Conservation (phyloP, 257 asterid species). For the Paraleonurus japonicus region DNA sequence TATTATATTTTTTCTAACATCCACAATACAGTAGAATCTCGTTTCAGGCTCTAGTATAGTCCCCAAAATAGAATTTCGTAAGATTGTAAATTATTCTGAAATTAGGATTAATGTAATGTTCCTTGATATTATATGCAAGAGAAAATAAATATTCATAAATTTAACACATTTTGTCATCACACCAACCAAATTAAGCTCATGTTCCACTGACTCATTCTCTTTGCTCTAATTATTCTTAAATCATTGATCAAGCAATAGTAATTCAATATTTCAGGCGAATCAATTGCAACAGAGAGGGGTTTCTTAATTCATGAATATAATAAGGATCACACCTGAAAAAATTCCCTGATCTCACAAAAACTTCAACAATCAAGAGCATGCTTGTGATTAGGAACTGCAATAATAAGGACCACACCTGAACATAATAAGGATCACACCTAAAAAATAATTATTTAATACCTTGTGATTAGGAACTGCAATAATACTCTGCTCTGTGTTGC, state of each 20-base stretch:
- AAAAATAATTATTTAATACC: too few species aligned
- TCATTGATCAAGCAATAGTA: slow-evolving; percentile 8
- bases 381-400: too few species aligned
- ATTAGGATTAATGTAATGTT: not conserved
- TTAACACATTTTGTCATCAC: not conserved
- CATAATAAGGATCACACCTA: too few species aligned
- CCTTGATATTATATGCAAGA: too few species aligned
- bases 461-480: too few species aligned
- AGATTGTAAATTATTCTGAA: not conserved
- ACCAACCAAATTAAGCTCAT: not conserved
- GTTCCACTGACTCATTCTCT: too few species aligned
- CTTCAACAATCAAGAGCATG: slow-evolving; percentile 29
- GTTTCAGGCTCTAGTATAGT: too few species aligned
- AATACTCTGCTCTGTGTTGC: too few species aligned
- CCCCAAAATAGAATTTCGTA: not conserved
- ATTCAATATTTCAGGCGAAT: not conserved
- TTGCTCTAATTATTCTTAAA: slow-evolving; percentile 5
- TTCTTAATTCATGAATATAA: not conserved
- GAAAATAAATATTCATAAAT: too few species aligned
- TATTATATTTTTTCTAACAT: too few species aligned
- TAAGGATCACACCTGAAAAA: slow-evolving; percentile 37
- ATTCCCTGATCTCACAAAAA: slow-evolving; percentile 25
- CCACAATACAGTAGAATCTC: not conserved
- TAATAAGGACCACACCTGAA: too few species aligned
- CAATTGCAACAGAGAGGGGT: slow-evolving; percentile 1